Percentiles rank a stretch among this genome's conserved stretches.
phyloP scores from a whole-genome alignment of 306 rosid genomes.

The Sesbania bispinosa region DNA sequence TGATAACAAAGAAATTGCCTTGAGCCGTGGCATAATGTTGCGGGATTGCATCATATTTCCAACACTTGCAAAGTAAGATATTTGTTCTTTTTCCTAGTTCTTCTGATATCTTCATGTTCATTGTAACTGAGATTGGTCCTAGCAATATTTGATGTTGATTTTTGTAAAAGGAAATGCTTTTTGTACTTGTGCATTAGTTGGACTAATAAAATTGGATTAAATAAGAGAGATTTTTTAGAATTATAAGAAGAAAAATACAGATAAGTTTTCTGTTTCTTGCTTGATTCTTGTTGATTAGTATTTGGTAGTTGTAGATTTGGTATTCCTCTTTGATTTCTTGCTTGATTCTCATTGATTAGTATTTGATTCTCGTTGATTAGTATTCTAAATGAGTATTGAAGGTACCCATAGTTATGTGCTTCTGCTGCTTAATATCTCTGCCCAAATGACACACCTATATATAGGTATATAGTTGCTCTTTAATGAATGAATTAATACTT shows the following conservation, averaged over 20 bases:
- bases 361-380: too few species aligned
- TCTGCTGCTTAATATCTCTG: too few species aligned
- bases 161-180: constrained; percentile 13
- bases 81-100: background rate
- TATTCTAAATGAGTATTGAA: too few species aligned
- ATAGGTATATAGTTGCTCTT: too few species aligned
- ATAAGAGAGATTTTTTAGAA: background rate
- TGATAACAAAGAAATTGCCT: constrained; percentile 93
- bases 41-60: constrained; percentile 92
- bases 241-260: background rate
- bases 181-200: background rate
- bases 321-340: too few species aligned
- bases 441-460: too few species aligned
- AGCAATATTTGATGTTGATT: constrained; percentile 7
- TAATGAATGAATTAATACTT: too few species aligned
- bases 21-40: constrained; percentile 89
- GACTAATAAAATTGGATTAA: background rate
- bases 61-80: constrained; percentile 77
- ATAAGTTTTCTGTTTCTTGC: background rate
- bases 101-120: constrained; percentile 6
- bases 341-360: too few species aligned
- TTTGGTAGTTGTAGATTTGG: too few species aligned
- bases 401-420: too few species aligned
- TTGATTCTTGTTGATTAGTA: too few species aligned
- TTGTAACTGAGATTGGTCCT: constrained; percentile 11